phyloP scores from a whole-genome alignment of 805 yeast species.

The Tetrapisispora phaffii region DNA sequence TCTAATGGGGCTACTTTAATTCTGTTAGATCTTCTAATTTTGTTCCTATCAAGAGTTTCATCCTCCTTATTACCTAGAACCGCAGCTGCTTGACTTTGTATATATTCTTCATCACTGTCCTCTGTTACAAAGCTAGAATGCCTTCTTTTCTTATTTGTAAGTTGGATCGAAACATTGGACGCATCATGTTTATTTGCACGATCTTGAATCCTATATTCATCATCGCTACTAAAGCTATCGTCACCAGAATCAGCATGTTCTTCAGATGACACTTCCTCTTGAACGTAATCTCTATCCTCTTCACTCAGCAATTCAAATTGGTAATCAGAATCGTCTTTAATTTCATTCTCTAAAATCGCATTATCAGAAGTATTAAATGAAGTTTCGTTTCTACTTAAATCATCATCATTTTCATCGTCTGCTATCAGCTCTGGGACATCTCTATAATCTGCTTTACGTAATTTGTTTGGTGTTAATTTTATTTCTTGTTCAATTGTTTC shows the following conservation, averaged over 20 bases:
- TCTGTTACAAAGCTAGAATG: constrained; percentile 6
- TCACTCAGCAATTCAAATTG: constrained; percentile 15
- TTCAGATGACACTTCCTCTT: constrained; percentile 14
- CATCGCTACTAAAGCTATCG: constrained; percentile 5
- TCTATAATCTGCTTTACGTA: constrained; percentile 31
- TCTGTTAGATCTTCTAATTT: constrained; percentile 55
- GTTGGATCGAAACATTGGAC: background rate
- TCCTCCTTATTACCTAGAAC: background rate
- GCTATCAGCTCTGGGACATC: constrained; percentile 67
- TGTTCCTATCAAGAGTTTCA: constrained; percentile 17
- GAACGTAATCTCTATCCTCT: constrained; percentile 30
- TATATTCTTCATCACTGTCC: constrained; percentile 5
- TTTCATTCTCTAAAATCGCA: constrained; percentile 17
- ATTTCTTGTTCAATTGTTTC: constrained; percentile 7
- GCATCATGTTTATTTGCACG: background rate
- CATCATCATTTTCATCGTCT: constrained; percentile 48
- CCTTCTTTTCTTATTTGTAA: background rate
- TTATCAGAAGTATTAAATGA: constrained; percentile 28
- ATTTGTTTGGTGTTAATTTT: constrained; percentile 13
- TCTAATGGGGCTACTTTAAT: constrained; percentile 63
- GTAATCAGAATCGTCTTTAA: constrained; percentile 18
- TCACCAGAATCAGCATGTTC: constrained; percentile 2
- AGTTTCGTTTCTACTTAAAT: constrained; percentile 18
- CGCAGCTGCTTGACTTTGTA: background rate
- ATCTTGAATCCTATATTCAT: constrained; percentile 6